phyloP scores from a whole-genome alignment of 164 flowering plant species.

The Berberis thunbergii region DNA sequence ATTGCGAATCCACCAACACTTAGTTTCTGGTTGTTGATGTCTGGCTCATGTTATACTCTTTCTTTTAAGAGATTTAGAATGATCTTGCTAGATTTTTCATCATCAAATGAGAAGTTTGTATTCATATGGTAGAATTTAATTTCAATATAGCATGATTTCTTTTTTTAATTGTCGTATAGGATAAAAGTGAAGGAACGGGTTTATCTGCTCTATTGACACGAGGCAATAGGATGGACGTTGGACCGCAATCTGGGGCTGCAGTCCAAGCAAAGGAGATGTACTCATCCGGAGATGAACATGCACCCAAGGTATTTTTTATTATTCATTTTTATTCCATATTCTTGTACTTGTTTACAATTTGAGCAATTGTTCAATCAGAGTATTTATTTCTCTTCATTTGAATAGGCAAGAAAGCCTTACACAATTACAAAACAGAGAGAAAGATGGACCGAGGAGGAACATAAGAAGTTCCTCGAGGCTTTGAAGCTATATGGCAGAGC shows the following conservation, averaged over 20 bases:
- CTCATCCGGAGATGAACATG: conserved; percentile 22
- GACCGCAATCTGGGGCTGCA: conserved; percentile 7
- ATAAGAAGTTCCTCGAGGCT: conserved; percentile 57
- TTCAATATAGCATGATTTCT: background rate
- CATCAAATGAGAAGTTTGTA: background rate
- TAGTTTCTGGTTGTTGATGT: too few species aligned
- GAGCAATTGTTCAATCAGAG: background rate
- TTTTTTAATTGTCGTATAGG: conserved; percentile 7
- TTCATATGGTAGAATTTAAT: background rate
- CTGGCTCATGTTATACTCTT: too few species aligned
- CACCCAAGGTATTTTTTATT: conserved; percentile 35
- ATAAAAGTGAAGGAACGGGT: conserved; percentile 9
- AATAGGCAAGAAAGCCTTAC: conserved; percentile 52
- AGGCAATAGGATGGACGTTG: conserved; percentile 9
- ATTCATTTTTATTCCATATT: background rate
- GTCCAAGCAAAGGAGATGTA: conserved; percentile 17
- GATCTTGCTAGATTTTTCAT: too few species aligned
- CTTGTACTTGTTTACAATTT: background rate
- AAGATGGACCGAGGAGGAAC: conserved; percentile 68
- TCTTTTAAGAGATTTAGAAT: too few species aligned
- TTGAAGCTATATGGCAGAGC: conserved; percentile 54
- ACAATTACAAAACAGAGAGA: conserved; percentile 62
- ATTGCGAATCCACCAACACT: too few species aligned
- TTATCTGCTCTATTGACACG: conserved; percentile 4
- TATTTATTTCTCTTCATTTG: background rate